A percentile compares a stretch with the other conserved stretches of the same genome.
Evolutionary conservation across 352 stramenopile genomes (phyloP).

Genomic region (Pythium utonaiense): DNA sequence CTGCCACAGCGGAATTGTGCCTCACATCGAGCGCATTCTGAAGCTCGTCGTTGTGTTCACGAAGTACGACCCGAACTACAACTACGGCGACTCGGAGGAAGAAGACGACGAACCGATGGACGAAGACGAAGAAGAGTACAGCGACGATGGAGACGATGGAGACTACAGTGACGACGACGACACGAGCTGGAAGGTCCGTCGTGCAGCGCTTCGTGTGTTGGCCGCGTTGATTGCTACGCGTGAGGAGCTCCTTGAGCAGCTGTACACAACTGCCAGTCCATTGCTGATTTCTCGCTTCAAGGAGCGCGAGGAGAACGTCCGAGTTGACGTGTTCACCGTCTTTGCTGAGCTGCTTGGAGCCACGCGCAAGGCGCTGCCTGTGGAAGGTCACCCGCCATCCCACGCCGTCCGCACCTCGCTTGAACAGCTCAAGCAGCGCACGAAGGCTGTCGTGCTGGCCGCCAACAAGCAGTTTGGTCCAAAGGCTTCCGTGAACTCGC

Average conservation of each 20-base stretch:
- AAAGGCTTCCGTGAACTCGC: slow-evolving; percentile 72
- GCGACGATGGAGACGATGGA: slow-evolving; percentile 79
- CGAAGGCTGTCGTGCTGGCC: slow-evolving; percentile 66
- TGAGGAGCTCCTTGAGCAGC: slow-evolving; percentile 74
- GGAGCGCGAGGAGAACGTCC: slow-evolving; percentile 98
- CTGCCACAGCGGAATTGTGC: slow-evolving; percentile 94
- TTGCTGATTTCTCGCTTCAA: slow-evolving; percentile 89
- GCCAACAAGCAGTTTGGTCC: slow-evolving; percentile 81
- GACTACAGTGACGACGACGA: slow-evolving; percentile 94
- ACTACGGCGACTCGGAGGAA: slow-evolving; percentile 93
- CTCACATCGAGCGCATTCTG: slow-evolving; percentile 93
- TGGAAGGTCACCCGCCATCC: slow-evolving; percentile 19
- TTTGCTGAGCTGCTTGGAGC: slow-evolving; percentile 91
- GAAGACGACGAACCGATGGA: slow-evolving; percentile 86
- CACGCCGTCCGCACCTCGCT: slow-evolving; percentile 43
- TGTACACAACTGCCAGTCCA: slow-evolving; percentile 84
- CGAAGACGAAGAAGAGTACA: slow-evolving; percentile 80
- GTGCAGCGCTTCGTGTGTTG: slow-evolving; percentile 90
- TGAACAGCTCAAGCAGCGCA: slow-evolving; percentile 49
- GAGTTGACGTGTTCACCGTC: slow-evolving; percentile 95
- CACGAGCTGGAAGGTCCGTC: slow-evolving; percentile 97
- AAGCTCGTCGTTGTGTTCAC: slow-evolving; percentile 91
- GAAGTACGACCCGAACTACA: slow-evolving; percentile 99
- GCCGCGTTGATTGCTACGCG: slow-evolving; percentile 90
- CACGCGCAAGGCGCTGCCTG: slow-evolving; percentile 50